Evolutionary conservation across 1,284 basidiomycete species (phyloP).

Genomic region (Trametes sp.): DNA sequence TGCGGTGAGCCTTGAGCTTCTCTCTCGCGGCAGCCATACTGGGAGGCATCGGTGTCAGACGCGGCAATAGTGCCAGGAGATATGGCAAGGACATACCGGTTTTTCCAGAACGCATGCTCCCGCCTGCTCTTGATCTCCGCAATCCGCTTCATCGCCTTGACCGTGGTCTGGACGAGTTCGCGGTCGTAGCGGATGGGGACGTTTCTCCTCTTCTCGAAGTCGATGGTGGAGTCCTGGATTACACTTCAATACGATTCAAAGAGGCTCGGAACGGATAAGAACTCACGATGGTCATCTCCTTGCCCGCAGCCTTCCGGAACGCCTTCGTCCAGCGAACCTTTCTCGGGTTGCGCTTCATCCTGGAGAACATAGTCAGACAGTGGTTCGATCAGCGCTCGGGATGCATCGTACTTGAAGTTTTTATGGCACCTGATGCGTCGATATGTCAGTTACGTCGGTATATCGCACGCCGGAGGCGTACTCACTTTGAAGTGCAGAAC

Average conservation of each 20-base stretch:
- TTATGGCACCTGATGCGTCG: slow-evolving; percentile 81
- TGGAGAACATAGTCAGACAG: slow-evolving; percentile 42
- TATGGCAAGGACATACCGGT: slow-evolving; percentile 62
- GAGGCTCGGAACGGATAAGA: background rate
- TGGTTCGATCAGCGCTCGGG: background rate
- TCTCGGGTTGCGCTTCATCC: slow-evolving; percentile 99
- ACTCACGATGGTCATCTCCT: slow-evolving; percentile 98
- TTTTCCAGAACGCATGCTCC: slow-evolving; percentile 98
- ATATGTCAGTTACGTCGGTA: slow-evolving; percentile 15
- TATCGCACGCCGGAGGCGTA: slow-evolving; percentile 14
- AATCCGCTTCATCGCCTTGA: slow-evolving; percentile 97
- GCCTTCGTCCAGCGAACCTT: slow-evolving; percentile 99
- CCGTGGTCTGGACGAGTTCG: slow-evolving; percentile 92
- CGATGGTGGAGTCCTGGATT: slow-evolving; percentile 92
- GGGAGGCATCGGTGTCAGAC: slow-evolving; percentile 15
- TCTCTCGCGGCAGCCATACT: slow-evolving; percentile 86
- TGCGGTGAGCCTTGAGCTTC: slow-evolving; percentile 73
- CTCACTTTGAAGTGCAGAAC: slow-evolving; percentile 96
- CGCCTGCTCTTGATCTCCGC: slow-evolving; percentile 92
- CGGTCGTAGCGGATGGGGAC: slow-evolving; percentile 98
- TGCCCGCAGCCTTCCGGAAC: slow-evolving; percentile 98
- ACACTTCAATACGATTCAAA: background rate
- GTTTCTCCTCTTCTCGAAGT: slow-evolving; percentile 99
- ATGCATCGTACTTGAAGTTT: slow-evolving; percentile 85
- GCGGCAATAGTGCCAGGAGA: too few species aligned